Evolutionary conservation across 2,329 filamentous ascomycete species (phyloP).

Genomic region (Fusarium compactum): DNA sequence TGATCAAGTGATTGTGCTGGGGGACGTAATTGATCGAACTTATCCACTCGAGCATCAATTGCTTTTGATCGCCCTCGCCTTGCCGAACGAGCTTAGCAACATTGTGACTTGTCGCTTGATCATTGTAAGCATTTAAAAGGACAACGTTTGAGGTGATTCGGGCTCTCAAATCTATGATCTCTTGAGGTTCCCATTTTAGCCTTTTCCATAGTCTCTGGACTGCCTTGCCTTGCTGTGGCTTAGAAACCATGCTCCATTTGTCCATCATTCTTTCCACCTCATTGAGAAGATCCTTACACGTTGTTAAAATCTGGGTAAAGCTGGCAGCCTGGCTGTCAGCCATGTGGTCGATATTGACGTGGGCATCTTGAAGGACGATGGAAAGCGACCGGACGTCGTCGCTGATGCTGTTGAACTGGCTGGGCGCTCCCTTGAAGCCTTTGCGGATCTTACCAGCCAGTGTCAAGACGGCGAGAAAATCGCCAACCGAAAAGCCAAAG

Average conservation of each 20-base stretch:
- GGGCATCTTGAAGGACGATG: not conserved
- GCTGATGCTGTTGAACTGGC: not conserved
- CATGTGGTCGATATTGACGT: not conserved
- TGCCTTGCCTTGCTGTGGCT: not conserved
- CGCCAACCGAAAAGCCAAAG: not conserved
- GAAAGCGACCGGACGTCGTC: not conserved
- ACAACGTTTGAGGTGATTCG: accelerated
- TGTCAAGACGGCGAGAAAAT: not conserved
- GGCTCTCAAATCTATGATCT: accelerated
- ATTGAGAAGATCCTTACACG: not conserved
- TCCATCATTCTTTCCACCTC: accelerated
- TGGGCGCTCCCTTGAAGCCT: not conserved
- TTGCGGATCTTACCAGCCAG: not conserved
- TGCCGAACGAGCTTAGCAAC: not conserved
- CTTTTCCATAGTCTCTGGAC: not conserved
- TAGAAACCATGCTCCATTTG: accelerated
- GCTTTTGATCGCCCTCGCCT: not conserved
- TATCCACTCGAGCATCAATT: accelerated
- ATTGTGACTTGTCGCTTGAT: not conserved
- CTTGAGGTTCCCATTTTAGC: not conserved
- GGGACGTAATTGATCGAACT: not conserved
- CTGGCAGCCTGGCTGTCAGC: accelerated
- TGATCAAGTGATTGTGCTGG: not conserved
- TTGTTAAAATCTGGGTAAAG: not conserved
- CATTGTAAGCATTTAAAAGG: accelerated